These are phyloP conservation scores for Ophiobolus disseminans DNA, from an alignment of 2,329 filamentous ascomycete genomes.

Conservation along the genomic window DNA sequence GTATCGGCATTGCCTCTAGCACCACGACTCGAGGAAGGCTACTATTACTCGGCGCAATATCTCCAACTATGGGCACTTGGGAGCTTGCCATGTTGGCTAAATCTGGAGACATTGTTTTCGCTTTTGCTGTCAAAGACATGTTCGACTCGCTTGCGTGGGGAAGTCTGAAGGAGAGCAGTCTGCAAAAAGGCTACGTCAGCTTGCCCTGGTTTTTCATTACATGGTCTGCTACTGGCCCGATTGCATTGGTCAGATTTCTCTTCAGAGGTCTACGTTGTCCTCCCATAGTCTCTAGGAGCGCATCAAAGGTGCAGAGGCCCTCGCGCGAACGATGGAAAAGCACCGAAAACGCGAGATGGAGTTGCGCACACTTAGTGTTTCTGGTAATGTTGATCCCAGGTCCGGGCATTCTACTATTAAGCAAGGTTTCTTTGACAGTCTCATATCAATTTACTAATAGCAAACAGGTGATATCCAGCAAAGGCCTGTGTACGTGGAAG, in stretches of 20 bases:
- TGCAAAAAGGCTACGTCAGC: neutral
- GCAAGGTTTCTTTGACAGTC: neutral
- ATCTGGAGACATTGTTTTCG: conserved; percentile 21
- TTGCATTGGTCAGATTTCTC: too few relatives aligned
- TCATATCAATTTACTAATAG: neutral
- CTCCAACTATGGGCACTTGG: conserved; percentile 14
- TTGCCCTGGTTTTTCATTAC: neutral
- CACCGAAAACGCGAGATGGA: too few relatives aligned
- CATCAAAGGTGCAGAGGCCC: too few relatives aligned
- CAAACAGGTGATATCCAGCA: neutral
- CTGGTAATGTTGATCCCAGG: neutral
- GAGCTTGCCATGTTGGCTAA: conserved; percentile 20
- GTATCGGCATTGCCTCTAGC: neutral
- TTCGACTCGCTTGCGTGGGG: conserved; percentile 21
- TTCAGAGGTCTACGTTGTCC: too few relatives aligned
- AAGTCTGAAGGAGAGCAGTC: conserved; percentile 2
- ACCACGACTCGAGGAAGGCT: neutral
- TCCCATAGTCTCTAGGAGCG: too few relatives aligned
- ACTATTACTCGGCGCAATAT: neutral
- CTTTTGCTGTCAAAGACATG: conserved; percentile 19
- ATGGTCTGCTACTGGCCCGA: too few relatives aligned
- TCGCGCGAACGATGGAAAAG: too few relatives aligned
- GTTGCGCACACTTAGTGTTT: too few relatives aligned
- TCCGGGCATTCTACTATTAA: neutral
- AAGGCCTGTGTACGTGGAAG: neutral